Evolutionary conservation across 768 basidiomycete genomes (phyloP).

Genomic region (Pisolithus albus): DNA sequence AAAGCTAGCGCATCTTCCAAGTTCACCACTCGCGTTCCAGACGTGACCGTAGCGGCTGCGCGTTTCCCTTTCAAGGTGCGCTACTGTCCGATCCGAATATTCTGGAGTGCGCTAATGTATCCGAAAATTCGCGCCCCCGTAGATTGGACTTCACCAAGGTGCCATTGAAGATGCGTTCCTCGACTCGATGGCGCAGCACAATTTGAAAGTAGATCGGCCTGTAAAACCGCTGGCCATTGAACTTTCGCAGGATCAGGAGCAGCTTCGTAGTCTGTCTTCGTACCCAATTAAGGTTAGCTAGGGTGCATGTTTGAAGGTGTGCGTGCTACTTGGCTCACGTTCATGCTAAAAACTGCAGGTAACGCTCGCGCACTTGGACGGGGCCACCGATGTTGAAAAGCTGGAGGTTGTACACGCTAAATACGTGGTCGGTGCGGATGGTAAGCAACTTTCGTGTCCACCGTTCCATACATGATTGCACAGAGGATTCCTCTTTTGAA

Average conservation of each 20-base stretch:
- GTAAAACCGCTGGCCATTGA: conserved; percentile 26
- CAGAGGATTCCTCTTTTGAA: conserved; percentile 1
- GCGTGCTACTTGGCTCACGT: no score
- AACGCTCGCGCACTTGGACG: conserved; percentile 16
- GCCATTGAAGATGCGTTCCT: conserved; percentile 37
- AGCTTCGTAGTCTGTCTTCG: conserved; percentile 27
- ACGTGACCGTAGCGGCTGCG: conserved; percentile 50
- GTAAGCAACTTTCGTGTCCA: conserved; percentile 8
- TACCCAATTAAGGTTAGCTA: conserved; percentile 26
- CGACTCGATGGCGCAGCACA: conserved; percentile 30
- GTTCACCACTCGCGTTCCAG: conserved; percentile 57
- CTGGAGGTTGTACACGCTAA: conserved; percentile 30
- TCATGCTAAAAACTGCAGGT: conserved; percentile 10
- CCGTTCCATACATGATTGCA: background rate
- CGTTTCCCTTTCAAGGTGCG: conserved; percentile 66
- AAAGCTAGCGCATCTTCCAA: conserved; percentile 19
- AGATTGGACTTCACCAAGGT: conserved; percentile 35
- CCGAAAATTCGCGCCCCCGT: background rate
- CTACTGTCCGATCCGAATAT: background rate
- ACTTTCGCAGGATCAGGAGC: conserved; percentile 31
- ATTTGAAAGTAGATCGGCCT: conserved; percentile 31
- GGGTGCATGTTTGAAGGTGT: background rate
- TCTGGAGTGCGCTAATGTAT: background rate
- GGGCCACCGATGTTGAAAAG: conserved; percentile 20
- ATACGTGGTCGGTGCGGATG: conserved; percentile 33